These are phyloP conservation scores for Dispira simplex DNA, from an alignment of 192 early-diverging fungal species.

Conservation along the genomic window DNA sequence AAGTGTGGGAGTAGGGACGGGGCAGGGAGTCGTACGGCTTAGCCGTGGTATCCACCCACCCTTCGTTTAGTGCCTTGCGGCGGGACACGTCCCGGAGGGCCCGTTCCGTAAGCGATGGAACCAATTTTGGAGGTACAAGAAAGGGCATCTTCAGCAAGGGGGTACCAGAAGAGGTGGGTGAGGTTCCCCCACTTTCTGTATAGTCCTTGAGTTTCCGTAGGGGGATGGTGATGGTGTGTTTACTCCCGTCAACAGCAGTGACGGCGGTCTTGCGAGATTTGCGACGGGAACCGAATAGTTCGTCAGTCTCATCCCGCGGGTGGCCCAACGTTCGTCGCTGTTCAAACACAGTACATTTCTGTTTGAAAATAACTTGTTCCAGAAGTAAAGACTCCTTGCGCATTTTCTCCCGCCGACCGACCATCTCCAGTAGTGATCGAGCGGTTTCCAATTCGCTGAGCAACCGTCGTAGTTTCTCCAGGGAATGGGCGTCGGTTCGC, in stretches of 20 bases:
- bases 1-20: not conserved
- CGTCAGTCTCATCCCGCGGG: conserved; percentile 8
- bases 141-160: not conserved
- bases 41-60: conserved; percentile 9
- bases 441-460: conserved; percentile 65
- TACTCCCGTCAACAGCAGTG: not conserved
- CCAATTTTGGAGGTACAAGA: conserved; percentile 8
- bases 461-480: conserved; percentile 74
- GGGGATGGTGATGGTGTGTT: conserved; percentile 6
- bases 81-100: not conserved
- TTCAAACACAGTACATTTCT: conserved; percentile 6
- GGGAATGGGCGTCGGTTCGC: conserved; percentile 65
- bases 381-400: conserved; percentile 55
- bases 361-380: conserved; percentile 32
- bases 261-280: not conserved
- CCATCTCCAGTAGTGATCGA: conserved; percentile 62
- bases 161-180: not conserved
- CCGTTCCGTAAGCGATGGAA: conserved; percentile 1
- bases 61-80: conserved; percentile 7
- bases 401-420: conserved; percentile 56
- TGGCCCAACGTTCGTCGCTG: not conserved
- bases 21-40: not conserved
- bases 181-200: not conserved
- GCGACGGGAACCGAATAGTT: conserved; percentile 3
- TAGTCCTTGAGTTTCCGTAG: conserved; percentile 8